These are phyloP conservation scores for Narthecium ossifragum DNA, from an alignment of 106 monocot genomes.

Conservation along the genomic window DNA sequence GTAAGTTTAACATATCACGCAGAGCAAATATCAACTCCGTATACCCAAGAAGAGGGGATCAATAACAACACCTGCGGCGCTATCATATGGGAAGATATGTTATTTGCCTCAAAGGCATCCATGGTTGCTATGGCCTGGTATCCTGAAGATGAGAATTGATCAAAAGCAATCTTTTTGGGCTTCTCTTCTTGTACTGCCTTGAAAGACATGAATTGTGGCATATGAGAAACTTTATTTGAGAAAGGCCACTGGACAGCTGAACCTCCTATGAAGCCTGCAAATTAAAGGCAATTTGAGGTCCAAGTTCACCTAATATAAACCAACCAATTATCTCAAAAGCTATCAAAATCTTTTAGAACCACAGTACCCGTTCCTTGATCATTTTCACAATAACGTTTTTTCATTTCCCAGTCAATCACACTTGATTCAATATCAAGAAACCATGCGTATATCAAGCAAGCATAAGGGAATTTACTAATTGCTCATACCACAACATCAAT, in stretches of 20 bases:
- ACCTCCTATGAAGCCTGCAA: constrained; percentile 27
- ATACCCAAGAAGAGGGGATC: too few species aligned
- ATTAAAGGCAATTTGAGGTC: background rate
- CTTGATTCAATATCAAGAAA: too few species aligned
- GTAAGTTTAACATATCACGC: background rate
- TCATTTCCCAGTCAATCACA: too few species aligned
- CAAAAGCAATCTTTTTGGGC: constrained; percentile 10
- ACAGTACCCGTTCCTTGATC: too few species aligned
- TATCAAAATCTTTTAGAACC: too few species aligned
- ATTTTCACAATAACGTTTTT: too few species aligned
- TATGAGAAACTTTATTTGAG: constrained; percentile 23
- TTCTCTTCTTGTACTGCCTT: constrained; percentile 28
- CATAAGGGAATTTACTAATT: too few species aligned
- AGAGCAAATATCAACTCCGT: background rate
- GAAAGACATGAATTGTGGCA: constrained; percentile 53
- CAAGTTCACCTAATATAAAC: too few species aligned
- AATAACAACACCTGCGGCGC: constrained; percentile 27
- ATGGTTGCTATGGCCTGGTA: constrained; percentile 22
- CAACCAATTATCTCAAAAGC: too few species aligned
- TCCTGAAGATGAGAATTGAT: constrained; percentile 31
- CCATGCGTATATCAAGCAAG: too few species aligned
- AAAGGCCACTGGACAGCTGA: constrained; percentile 43
- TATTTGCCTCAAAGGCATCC: constrained; percentile 17
- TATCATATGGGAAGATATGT: constrained; percentile 8
- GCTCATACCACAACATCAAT: too few species aligned